A percentile compares a stretch with the other conserved stretches of the same genome.
phyloP scores from a whole-genome alignment of 345 rosid species.

The Gossypium mustelinum region DNA sequence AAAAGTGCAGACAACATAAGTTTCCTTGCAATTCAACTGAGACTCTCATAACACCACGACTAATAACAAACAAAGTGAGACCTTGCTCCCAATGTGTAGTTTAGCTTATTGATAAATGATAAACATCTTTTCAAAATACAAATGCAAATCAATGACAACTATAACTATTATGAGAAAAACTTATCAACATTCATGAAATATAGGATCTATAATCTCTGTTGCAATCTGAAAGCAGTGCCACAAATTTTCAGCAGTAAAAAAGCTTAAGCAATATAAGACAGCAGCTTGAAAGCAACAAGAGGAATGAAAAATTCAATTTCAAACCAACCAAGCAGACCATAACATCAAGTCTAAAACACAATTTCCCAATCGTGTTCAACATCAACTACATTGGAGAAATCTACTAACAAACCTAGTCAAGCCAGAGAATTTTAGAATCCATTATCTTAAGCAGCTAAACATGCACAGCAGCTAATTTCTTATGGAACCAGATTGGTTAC shows the following conservation, averaged over 20 bases:
- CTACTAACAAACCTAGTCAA: conserved; percentile 42
- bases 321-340: conserved; percentile 5
- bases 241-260: too few relatives aligned
- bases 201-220: neutral
- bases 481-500: conserved; percentile 19
- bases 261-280: neutral
- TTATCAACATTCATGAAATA: neutral
- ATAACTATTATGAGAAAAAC: neutral
- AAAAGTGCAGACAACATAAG: too few relatives aligned
- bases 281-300: neutral
- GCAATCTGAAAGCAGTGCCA: too few relatives aligned
- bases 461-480: conserved; percentile 15
- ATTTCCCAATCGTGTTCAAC: conserved; percentile 18
- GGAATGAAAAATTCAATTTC: conserved; percentile 8
- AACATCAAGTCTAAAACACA: conserved; percentile 15
- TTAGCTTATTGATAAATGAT: neutral
- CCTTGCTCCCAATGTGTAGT: neutral
- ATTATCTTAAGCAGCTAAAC: conserved; percentile 24
- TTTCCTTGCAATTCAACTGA: too few relatives aligned
- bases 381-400: conserved; percentile 28
- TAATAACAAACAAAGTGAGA: neutral
- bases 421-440: conserved; percentile 29
- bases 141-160: neutral
- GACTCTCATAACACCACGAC: too few relatives aligned
- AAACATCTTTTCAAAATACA: neutral